Percentiles rank a stretch among this genome's conserved stretches.
These are phyloP conservation scores for Melampsora americana DNA, from an alignment of 1,284 basidiomycete species.

Conservation along the genomic window DNA sequence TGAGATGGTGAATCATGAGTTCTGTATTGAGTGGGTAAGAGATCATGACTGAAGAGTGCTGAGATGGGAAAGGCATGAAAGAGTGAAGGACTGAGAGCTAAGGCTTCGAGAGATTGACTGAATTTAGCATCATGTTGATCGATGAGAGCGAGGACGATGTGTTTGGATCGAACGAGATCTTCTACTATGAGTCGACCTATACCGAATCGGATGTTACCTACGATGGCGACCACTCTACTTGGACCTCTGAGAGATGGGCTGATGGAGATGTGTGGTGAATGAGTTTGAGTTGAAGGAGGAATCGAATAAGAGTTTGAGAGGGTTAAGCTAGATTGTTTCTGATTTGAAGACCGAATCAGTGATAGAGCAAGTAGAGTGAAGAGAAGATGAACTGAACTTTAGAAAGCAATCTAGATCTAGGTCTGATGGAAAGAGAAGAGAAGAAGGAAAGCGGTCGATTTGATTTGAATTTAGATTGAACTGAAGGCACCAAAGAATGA, in stretches of 20 bases:
- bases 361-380: background rate
- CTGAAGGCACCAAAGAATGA: background rate
- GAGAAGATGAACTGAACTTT: background rate
- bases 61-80: slow-evolving; percentile 31
- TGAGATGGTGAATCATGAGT: slow-evolving; percentile 44
- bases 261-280: slow-evolving; percentile 39
- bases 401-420: background rate
- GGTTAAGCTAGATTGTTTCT: background rate
- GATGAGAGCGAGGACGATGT: slow-evolving; percentile 32
- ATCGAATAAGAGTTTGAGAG: background rate
- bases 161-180: slow-evolving; percentile 25
- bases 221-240: slow-evolving; percentile 39
- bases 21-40: slow-evolving; percentile 17
- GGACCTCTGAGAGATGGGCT: slow-evolving; percentile 51
- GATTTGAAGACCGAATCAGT: background rate
- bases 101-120: slow-evolving; percentile 11
- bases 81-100: slow-evolving; percentile 20
- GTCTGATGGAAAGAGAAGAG: background rate
- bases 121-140: slow-evolving; percentile 24
- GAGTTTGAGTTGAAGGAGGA: background rate
- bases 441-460: background rate
- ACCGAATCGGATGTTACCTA: slow-evolving; percentile 38
- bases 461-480: background rate
- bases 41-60: background rate
- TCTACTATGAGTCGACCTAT: slow-evolving; percentile 30